Conservation (phyloP, 345 rosid species). For the Citrus hindsii region DNA sequence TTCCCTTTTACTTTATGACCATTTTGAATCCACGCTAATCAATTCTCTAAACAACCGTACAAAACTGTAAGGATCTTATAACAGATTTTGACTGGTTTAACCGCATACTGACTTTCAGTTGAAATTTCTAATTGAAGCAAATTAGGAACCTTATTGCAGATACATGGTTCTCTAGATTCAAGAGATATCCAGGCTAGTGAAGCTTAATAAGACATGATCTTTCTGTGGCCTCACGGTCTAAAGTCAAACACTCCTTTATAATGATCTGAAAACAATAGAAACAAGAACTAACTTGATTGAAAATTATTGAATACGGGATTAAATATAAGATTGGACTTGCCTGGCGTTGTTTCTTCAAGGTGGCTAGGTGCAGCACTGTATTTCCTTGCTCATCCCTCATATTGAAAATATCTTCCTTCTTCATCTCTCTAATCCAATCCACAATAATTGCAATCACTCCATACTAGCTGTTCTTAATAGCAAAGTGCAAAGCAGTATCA, state of each 20-base stretch:
- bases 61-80: too few relatives aligned
- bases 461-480: too few relatives aligned
- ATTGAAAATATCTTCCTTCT: conserved; percentile 19
- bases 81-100: too few relatives aligned
- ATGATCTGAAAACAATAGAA: not conserved
- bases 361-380: conserved; percentile 42
- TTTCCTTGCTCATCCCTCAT: conserved; percentile 43
- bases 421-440: too few relatives aligned
- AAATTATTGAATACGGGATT: not conserved
- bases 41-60: too few relatives aligned
- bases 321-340: conserved; percentile 8
- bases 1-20: not conserved
- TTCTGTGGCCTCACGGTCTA: not conserved
- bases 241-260: not conserved
- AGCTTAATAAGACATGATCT: not conserved
- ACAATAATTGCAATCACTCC: too few relatives aligned
- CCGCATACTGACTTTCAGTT: too few relatives aligned
- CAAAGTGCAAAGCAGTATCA: too few relatives aligned
- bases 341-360: conserved; percentile 43
- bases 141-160: too few relatives aligned
- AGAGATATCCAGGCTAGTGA: too few relatives aligned
- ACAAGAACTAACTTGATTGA: not conserved
- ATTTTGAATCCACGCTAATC: not conserved
- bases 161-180: not conserved
- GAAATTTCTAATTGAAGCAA: too few relatives aligned